phyloP scores from a whole-genome alignment of 2,329 filamentous ascomycete species.

The Parastagonospora avenae region DNA sequence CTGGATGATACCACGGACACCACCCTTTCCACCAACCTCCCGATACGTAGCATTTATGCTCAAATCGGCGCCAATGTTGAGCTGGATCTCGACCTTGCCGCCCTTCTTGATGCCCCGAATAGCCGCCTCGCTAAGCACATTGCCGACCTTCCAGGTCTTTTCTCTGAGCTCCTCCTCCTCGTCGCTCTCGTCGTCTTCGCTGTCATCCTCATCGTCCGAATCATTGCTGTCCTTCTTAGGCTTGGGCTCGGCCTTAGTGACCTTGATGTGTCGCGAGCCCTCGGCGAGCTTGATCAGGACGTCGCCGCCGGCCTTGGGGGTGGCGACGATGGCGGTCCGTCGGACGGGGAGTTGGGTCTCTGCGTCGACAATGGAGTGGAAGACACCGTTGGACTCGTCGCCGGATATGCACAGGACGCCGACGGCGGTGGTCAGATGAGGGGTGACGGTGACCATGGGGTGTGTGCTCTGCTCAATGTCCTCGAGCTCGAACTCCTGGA shows the following conservation, averaged over 20 bases:
- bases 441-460: slow-evolving; percentile 90
- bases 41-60: slow-evolving; percentile 78
- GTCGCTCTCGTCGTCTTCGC: slow-evolving; percentile 64
- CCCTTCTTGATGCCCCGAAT: slow-evolving; percentile 85
- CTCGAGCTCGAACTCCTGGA: slow-evolving; percentile 90
- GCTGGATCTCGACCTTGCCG: slow-evolving; percentile 89
- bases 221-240: slow-evolving; percentile 66
- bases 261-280: slow-evolving; percentile 88
- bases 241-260: slow-evolving; percentile 85
- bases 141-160: slow-evolving; percentile 89
- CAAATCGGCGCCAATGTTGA: slow-evolving; percentile 84
- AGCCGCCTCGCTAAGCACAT: slow-evolving; percentile 81
- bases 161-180: slow-evolving; percentile 87
- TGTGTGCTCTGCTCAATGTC: slow-evolving; percentile 97
- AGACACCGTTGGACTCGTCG: slow-evolving; percentile 67
- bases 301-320: slow-evolving; percentile 81
- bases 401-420: slow-evolving; percentile 75
- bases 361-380: slow-evolving; percentile 79
- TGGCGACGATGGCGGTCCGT: slow-evolving; percentile 77
- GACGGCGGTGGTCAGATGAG: slow-evolving; percentile 86
- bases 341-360: slow-evolving; percentile 91
- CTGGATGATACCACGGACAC: slow-evolving; percentile 49
- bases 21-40: slow-evolving; percentile 86
- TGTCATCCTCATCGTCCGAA: slow-evolving; percentile 64
- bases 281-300: slow-evolving; percentile 88